A percentile compares a stretch with the other conserved stretches of the same genome.
Evolutionary conservation across 768 basidiomycete genomes (phyloP).

Genomic region (Amanita thiersii): DNA sequence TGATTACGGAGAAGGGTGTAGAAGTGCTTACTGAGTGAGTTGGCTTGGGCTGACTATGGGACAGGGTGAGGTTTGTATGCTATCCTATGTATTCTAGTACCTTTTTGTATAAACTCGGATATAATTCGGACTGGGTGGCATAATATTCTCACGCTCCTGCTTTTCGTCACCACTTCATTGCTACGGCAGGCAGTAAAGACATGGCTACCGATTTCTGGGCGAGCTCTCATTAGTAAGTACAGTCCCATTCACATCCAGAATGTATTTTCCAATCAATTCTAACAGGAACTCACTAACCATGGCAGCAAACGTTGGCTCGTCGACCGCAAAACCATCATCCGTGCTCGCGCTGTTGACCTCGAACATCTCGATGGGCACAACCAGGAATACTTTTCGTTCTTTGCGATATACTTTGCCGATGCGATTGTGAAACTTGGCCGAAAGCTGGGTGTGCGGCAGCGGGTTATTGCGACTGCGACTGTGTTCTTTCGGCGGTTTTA

Average conservation of each 20-base stretch:
- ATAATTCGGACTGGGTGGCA: neutral
- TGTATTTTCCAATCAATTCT: constrained; percentile 3
- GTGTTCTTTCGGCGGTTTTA: constrained; percentile 98
- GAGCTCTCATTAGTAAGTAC: constrained; percentile 12
- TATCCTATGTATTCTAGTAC: neutral
- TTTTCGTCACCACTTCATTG: constrained; percentile 3
- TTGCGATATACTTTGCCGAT: constrained; percentile 86
- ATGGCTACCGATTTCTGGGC: constrained; percentile 15
- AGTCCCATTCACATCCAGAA: neutral
- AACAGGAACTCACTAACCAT: constrained; percentile 1
- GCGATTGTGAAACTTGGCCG: constrained; percentile 82
- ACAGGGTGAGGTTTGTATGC: too few relatives aligned
- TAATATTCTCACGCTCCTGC: neutral
- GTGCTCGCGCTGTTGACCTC: constrained; percentile 72
- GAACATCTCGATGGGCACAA: constrained; percentile 72
- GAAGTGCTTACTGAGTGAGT: constrained; percentile 65
- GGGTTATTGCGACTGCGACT: constrained; percentile 89
- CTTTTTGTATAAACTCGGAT: neutral
- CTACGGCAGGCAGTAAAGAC: constrained; percentile 1
- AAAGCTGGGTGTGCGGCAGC: constrained; percentile 74
- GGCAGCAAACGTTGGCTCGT: constrained; percentile 87
- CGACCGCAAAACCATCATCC: constrained; percentile 65
- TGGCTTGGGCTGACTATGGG: too few relatives aligned
- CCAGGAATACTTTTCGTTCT: constrained; percentile 69
- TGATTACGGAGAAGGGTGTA: constrained; percentile 72